Percentiles rank a stretch among this genome's conserved stretches.
Evolutionary conservation across 148 eudicot genomes (phyloP).

Genomic region (Rhododendron molle): DNA sequence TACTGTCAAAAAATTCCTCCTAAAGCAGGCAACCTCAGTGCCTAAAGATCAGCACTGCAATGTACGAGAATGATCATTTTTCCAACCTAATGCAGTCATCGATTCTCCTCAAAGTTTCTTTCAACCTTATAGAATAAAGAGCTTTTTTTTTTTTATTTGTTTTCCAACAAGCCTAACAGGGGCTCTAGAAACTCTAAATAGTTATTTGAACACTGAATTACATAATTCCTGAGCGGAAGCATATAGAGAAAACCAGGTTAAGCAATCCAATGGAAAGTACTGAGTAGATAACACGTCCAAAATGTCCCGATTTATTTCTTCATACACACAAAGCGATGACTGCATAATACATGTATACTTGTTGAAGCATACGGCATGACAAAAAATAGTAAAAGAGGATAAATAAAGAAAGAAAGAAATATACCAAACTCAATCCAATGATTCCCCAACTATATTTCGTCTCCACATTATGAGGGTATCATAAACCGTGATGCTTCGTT

Average conservation of each 20-base stretch:
- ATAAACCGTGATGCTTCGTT: background rate
- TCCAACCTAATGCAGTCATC: background rate
- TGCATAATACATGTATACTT: background rate
- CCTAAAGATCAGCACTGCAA: background rate
- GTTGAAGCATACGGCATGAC: conserved; percentile 6
- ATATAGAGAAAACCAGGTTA: background rate
- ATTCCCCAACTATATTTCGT: background rate
- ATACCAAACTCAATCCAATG: background rate
- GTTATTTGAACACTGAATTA: background rate
- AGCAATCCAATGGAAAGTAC: background rate
- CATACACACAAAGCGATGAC: background rate
- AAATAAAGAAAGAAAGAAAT: background rate
- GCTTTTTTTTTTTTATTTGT: background rate
- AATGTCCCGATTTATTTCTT: background rate
- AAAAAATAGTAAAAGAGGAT: conserved; percentile 10
- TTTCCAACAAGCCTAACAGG: background rate
- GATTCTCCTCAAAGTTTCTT: background rate
- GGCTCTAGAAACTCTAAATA: background rate
- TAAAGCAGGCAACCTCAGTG: background rate
- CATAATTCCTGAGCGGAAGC: background rate
- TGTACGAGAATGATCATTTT: background rate
- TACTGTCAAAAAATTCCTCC: background rate
- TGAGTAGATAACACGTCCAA: background rate
- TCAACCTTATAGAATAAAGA: background rate
- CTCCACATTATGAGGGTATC: background rate